A percentile compares a stretch with the other conserved stretches of the same genome.
Conservation (phyloP, 805 yeast genomes). For the Metschnikowia continentalis region DNA sequence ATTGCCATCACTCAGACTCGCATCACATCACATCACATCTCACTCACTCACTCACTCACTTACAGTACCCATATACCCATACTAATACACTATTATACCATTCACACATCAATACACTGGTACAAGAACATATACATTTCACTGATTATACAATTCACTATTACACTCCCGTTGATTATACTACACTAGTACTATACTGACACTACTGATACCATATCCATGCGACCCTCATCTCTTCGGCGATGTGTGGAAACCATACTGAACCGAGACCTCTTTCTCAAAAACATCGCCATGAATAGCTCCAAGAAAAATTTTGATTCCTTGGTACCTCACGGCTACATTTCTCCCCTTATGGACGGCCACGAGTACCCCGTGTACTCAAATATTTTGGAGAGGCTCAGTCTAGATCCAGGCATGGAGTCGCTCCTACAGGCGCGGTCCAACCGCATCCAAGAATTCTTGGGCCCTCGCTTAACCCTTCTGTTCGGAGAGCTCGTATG, state of each 20-base stretch:
- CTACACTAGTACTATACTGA: not conserved
- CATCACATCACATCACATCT: too few relatives aligned
- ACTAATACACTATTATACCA: too few relatives aligned
- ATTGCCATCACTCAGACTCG: too few relatives aligned
- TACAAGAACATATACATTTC: too few relatives aligned
- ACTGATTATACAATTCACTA: too few relatives aligned
- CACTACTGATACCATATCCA: not conserved
- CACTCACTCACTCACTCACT: too few relatives aligned
- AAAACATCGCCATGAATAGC: slow-evolving; percentile 11
- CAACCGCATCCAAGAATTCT: slow-evolving; percentile 21
- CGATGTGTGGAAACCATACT: slow-evolving; percentile 17
- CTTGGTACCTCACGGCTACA: not conserved
- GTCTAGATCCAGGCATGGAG: slow-evolving; percentile 10
- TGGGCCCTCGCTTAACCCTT: slow-evolving; percentile 23
- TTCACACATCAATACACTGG: too few relatives aligned
- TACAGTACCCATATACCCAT: too few relatives aligned
- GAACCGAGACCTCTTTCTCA: slow-evolving; percentile 22
- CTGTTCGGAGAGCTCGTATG: slow-evolving; percentile 24
- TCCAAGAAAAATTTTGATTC: slow-evolving; percentile 6
- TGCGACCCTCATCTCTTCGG: not conserved
- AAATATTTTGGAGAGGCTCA: slow-evolving; percentile 7
- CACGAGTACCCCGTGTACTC: slow-evolving; percentile 2
- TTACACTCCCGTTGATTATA: not conserved
- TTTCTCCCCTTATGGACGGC: not conserved
- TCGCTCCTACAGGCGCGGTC: slow-evolving; percentile 12